Conservation (phyloP, 352 stramenopile genomes). For the Phytophthora pluvialis region DNA sequence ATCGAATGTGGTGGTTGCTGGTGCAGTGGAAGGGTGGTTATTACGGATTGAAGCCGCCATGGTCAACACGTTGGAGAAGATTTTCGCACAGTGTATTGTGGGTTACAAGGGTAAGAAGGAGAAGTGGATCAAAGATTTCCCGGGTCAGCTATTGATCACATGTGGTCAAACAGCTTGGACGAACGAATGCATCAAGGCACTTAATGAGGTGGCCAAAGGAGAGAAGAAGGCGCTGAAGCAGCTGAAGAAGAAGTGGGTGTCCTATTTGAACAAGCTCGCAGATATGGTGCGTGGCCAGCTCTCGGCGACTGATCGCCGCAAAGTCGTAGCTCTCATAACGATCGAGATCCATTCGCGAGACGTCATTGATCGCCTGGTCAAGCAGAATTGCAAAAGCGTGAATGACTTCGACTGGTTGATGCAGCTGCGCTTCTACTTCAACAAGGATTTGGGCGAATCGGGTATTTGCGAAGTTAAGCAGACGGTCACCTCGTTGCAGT, state of each 20-base stretch:
- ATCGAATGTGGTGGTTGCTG: slow-evolving; percentile 88
- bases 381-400: slow-evolving; percentile 91
- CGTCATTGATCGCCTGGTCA: slow-evolving; percentile 95
- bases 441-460: slow-evolving; percentile 81
- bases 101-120: slow-evolving; percentile 94
- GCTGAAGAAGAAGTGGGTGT: slow-evolving; percentile 95
- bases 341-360: slow-evolving; percentile 97
- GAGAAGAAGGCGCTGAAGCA: slow-evolving; percentile 93
- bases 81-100: slow-evolving; percentile 85
- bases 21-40: slow-evolving; percentile 92
- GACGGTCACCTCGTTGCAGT: slow-evolving; percentile 85
- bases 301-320: slow-evolving; percentile 91
- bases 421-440: slow-evolving; percentile 89
- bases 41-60: slow-evolving; percentile 85
- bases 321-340: slow-evolving; percentile 97
- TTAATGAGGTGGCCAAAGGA: slow-evolving; percentile 90
- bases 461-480: slow-evolving; percentile 90
- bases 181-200: slow-evolving; percentile 93
- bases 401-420: slow-evolving; percentile 94
- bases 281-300: slow-evolving; percentile 93
- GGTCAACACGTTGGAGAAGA: slow-evolving; percentile 85
- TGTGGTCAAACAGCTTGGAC: slow-evolving; percentile 93
- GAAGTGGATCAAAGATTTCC: slow-evolving; percentile 95
- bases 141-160: slow-evolving; percentile 93
- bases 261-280: slow-evolving; percentile 93